Evolutionary conservation across 1,284 basidiomycete genomes (phyloP).

Genomic region (Golubevia pallescens): DNA sequence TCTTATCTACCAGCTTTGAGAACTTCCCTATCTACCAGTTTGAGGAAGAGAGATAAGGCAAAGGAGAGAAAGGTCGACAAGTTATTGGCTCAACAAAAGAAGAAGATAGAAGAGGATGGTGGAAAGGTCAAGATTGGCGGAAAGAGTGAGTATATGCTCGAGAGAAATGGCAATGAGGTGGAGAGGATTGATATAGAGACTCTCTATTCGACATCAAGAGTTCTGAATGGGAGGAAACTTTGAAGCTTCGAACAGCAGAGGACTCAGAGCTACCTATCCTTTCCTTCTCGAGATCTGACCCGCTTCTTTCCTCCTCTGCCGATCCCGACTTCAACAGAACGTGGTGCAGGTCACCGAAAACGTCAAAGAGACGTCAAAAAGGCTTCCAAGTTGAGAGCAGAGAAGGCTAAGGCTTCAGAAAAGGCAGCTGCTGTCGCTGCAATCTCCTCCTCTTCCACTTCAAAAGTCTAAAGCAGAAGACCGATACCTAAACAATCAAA

Average conservation of each 20-base stretch:
- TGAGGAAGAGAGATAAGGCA: slow-evolving; percentile 57
- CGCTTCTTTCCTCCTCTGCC: neutral
- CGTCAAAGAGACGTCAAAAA: slow-evolving; percentile 36
- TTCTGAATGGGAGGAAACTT: too few species aligned
- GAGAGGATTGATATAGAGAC: too few species aligned
- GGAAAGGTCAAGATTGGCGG: slow-evolving; percentile 37
- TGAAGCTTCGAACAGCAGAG: too few species aligned
- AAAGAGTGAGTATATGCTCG: slow-evolving; percentile 24
- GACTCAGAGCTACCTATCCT: too few species aligned
- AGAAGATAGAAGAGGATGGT: slow-evolving; percentile 37
- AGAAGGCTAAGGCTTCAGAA: slow-evolving; percentile 32
- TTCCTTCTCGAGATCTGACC: neutral
- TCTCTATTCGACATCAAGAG: too few species aligned
- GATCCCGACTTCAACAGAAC: slow-evolving; percentile 11
- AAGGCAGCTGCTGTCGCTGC: slow-evolving; percentile 2
- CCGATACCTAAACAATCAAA: neutral
- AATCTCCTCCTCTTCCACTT: neutral
- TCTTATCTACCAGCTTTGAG: slow-evolving; percentile 41
- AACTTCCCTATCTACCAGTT: slow-evolving; percentile 27
- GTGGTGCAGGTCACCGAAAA: slow-evolving; percentile 43
- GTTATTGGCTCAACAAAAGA: slow-evolving; percentile 28
- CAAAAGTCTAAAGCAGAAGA: neutral
- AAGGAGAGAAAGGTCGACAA: slow-evolving; percentile 57
- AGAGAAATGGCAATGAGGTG: too few species aligned
- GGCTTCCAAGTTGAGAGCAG: slow-evolving; percentile 27